Conservation (phyloP, 495 filamentous ascomycete species). For the Tuber indicum region DNA sequence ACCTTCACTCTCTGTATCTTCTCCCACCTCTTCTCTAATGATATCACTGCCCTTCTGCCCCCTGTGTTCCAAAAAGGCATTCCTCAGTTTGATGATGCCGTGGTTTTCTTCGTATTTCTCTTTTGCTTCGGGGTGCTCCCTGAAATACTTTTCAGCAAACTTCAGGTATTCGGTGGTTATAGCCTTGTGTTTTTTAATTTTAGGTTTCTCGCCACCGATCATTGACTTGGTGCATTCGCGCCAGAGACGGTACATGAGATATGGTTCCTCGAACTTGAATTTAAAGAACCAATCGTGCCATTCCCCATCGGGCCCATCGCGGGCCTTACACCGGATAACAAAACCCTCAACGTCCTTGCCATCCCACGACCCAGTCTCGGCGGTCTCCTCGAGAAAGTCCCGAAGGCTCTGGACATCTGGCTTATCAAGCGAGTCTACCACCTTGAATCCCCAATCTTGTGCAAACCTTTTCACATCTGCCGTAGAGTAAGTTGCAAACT, state of each 20-base stretch:
- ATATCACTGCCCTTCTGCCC: slow-evolving; percentile 82
- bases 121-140: slow-evolving; percentile 55
- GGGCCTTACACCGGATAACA: slow-evolving; percentile 80
- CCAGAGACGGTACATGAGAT: slow-evolving; percentile 98
- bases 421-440: slow-evolving; percentile 70
- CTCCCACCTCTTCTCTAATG: slow-evolving; percentile 55
- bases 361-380: slow-evolving; percentile 72
- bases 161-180: slow-evolving; percentile 87
- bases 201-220: slow-evolving; percentile 66
- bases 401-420: slow-evolving; percentile 50
- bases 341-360: slow-evolving; percentile 94
- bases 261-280: slow-evolving; percentile 98
- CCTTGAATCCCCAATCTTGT: slow-evolving; percentile 88
- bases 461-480: slow-evolving; percentile 78
- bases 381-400: slow-evolving; percentile 62
- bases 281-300: slow-evolving; percentile 98
- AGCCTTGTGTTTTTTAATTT: slow-evolving; percentile 73
- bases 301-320: slow-evolving; percentile 45
- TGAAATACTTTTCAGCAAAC: slow-evolving; percentile 69
- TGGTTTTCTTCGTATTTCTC: slow-evolving; percentile 76
- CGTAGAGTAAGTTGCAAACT: slow-evolving; percentile 77
- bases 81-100: slow-evolving; percentile 86
- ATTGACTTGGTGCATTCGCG: slow-evolving; percentile 91
- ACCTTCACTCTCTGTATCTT: slow-evolving; percentile 28
- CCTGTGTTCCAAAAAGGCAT: slow-evolving; percentile 73